These are phyloP conservation scores for Xylariaceae sp. DNA, from an alignment of 2,329 filamentous ascomycete genomes.

Conservation along the genomic window DNA sequence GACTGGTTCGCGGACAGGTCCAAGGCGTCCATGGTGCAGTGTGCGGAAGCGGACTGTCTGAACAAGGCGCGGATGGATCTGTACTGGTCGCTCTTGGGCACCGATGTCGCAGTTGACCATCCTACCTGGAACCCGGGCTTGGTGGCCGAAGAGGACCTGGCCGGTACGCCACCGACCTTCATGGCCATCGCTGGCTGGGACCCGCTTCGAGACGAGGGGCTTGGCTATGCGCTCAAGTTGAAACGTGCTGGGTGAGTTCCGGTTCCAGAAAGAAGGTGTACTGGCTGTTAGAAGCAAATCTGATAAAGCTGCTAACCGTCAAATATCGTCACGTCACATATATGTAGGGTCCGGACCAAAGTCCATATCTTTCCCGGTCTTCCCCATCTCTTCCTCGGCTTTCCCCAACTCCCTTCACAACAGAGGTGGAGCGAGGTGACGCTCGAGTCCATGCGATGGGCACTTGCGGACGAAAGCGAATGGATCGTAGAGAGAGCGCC, in stretches of 20 bases:
- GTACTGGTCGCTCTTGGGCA: conserved; percentile 21
- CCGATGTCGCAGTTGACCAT: conserved; percentile 14
- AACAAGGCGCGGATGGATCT: conserved; percentile 32
- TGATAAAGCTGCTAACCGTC: too few relatives aligned
- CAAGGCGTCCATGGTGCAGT: conserved; percentile 35
- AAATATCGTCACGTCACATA: too few relatives aligned
- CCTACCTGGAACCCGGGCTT: conserved; percentile 33
- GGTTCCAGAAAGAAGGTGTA: too few relatives aligned
- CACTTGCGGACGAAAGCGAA: conserved; percentile 13
- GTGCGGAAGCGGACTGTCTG: conserved; percentile 40
- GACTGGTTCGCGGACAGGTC: conserved; percentile 32
- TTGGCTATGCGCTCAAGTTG: conserved; percentile 25
- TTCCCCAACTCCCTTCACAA: conserved; percentile 20
- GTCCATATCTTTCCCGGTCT: conserved; percentile 29
- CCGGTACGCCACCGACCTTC: conserved; percentile 23
- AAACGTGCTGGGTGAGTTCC: conserved; percentile 20
- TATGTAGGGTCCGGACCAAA: conserved; percentile 24
- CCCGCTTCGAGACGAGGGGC: conserved; percentile 26
- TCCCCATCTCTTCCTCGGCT: conserved; percentile 25
- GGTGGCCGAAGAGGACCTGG: conserved; percentile 20
- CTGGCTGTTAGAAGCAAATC: too few relatives aligned
- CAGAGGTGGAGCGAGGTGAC: conserved; percentile 18
- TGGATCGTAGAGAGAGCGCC: conserved; percentile 15
- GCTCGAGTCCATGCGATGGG: conserved; percentile 17
- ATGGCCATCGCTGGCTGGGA: conserved; percentile 26